Conservation (phyloP, 2,329 filamentous ascomycete species). For the Fonsecaea pedrosoi region DNA sequence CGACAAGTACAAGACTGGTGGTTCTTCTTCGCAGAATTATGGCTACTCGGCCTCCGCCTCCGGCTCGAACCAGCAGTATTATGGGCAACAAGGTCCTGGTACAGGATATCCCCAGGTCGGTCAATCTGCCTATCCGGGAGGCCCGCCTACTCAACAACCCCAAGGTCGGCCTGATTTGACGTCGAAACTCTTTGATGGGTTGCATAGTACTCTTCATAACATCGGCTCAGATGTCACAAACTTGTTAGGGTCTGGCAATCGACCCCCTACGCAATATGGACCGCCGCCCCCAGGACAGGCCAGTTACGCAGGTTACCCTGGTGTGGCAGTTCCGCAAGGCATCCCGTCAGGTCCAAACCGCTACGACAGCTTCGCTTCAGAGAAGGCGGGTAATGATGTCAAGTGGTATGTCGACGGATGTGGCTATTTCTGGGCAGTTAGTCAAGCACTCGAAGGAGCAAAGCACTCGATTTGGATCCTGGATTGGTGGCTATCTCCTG, state of each 20-base stretch:
- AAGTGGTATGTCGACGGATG: constrained; percentile 88
- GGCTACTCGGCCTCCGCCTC: constrained; percentile 39
- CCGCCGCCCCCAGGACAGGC: constrained; percentile 22
- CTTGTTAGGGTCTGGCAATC: constrained; percentile 47
- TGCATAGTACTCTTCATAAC: constrained; percentile 56
- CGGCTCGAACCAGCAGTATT: constrained; percentile 40
- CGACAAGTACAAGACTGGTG: constrained; percentile 35
- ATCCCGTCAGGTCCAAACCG: constrained; percentile 47
- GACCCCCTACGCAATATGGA: constrained; percentile 40
- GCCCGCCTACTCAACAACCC: constrained; percentile 34
- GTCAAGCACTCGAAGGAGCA: constrained; percentile 75
- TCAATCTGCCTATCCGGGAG: constrained; percentile 34
- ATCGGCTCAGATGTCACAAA: constrained; percentile 56
- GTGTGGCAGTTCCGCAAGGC: constrained; percentile 8
- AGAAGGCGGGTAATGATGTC: constrained; percentile 70
- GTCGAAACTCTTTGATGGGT: constrained; percentile 57
- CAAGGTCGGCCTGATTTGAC: constrained; percentile 38
- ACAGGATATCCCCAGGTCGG: constrained; percentile 25
- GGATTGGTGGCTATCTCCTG: constrained; percentile 86
- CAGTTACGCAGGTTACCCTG: constrained; percentile 25
- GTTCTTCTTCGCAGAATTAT: constrained; percentile 34
- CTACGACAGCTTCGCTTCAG: constrained; percentile 69
- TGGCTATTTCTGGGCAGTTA: constrained; percentile 84
- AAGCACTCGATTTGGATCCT: constrained; percentile 78
- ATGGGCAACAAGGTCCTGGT: constrained; percentile 27